A percentile compares a stretch with the other conserved stretches of the same genome.
phyloP scores from a whole-genome alignment of 140 eudicot genomes.

The Flaveria floridana region DNA sequence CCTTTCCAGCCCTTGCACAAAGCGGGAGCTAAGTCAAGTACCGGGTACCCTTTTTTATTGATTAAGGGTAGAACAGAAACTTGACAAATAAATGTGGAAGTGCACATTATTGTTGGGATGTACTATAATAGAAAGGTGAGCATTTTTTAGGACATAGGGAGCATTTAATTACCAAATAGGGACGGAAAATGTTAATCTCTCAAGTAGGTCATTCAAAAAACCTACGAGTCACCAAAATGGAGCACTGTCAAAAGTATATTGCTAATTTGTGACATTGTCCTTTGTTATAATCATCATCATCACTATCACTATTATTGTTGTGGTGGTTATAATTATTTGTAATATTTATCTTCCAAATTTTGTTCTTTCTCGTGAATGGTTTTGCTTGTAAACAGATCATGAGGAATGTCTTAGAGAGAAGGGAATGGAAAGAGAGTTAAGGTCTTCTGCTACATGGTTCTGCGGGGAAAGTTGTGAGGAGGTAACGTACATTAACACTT shows the following conservation, averaged over 20 bases:
- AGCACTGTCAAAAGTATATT: neutral
- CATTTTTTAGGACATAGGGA: neutral
- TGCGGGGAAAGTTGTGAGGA: slow-evolving; percentile 75
- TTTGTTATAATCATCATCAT: neutral
- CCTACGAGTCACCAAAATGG: slow-evolving; percentile 4
- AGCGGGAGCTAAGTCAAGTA: no score
- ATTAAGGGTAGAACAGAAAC: neutral
- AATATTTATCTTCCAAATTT: neutral
- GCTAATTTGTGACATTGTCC: neutral
- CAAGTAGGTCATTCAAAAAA: neutral
- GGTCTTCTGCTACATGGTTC: slow-evolving; percentile 59
- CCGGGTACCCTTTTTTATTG: no score
- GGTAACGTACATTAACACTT: slow-evolving; percentile 40
- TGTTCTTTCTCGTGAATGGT: slow-evolving; percentile 19
- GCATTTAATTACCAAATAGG: neutral
- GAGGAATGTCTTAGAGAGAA: slow-evolving; percentile 51
- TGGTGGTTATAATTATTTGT: neutral
- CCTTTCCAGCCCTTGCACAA: no score
- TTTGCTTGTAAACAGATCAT: slow-evolving; percentile 68
- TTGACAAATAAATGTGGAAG: slow-evolving; percentile 9
- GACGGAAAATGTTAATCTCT: neutral
- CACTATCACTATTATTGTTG: neutral
- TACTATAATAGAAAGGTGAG: neutral
- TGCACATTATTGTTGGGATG: neutral
- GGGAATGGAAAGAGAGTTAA: slow-evolving; percentile 35